phyloP scores from a whole-genome alignment of 805 yeast species.

The Tetrapisispora fleetii region DNA sequence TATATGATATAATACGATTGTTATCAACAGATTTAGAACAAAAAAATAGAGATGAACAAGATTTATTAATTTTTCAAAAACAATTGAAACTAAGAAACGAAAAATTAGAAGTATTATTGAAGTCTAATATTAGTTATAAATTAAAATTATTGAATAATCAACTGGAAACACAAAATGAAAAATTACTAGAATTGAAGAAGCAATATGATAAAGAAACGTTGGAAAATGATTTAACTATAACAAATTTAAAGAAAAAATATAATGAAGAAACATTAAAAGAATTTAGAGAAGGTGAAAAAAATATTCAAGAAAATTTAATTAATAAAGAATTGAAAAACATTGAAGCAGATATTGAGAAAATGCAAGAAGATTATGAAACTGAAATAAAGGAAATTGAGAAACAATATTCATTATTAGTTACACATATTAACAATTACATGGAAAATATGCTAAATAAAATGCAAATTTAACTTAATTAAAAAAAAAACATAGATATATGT shows the following conservation, averaged over 20 bases:
- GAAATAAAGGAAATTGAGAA: constrained; percentile 45
- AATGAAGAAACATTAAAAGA: constrained; percentile 41
- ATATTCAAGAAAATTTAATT: constrained; percentile 31
- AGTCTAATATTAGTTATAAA: constrained; percentile 35
- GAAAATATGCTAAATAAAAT: constrained; percentile 16
- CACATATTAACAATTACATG: constrained; percentile 44
- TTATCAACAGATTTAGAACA: constrained; percentile 39
- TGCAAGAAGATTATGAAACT: constrained; percentile 37
- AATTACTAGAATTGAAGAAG: constrained; percentile 38
- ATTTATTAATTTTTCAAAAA: constrained; percentile 41
- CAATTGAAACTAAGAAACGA: constrained; percentile 35
- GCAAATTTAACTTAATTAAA: constrained; percentile 1
- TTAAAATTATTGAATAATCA: constrained; percentile 33
- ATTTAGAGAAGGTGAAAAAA: constrained; percentile 37
- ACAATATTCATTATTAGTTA: constrained; percentile 45
- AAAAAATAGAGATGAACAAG: constrained; percentile 30
- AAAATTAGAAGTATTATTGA: constrained; percentile 31
- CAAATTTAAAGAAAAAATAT: constrained; percentile 37
- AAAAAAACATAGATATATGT: neutral
- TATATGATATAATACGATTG: constrained; percentile 27
- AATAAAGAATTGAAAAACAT: constrained; percentile 33
- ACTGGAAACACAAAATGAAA: constrained; percentile 40
- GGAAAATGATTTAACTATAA: constrained; percentile 37
- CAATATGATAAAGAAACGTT: constrained; percentile 36
- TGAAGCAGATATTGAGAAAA: constrained; percentile 24